phyloP scores from a whole-genome alignment of 1,284 basidiomycete genomes.

The Cryptococcus sp. region DNA sequence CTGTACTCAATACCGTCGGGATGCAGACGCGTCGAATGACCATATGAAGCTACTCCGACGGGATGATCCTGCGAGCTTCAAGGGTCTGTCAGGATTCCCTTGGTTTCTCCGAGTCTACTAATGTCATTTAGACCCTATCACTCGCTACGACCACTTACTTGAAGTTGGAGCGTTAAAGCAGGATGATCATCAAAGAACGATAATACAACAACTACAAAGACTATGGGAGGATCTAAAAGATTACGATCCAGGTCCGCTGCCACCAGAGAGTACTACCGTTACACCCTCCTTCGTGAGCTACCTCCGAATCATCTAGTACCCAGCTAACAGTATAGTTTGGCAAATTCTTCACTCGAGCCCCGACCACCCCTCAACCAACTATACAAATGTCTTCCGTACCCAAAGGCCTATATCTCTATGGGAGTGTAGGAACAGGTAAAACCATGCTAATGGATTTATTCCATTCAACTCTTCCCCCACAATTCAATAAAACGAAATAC shows the following conservation, averaged over 20 bases:
- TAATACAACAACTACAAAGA: constrained; percentile 74
- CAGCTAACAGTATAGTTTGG: constrained; percentile 51
- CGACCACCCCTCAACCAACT: constrained; percentile 41
- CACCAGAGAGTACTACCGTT: constrained; percentile 45
- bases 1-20: too few relatives aligned
- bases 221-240: constrained; percentile 67
- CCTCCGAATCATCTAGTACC: neutral
- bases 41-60: neutral
- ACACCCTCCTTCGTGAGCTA: constrained; percentile 27
- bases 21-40: too few relatives aligned
- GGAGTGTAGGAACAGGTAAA: constrained; percentile 90
- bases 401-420: constrained; percentile 91
- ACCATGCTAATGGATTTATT: constrained; percentile 99
- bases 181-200: constrained; percentile 78
- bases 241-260: constrained; percentile 67
- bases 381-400: constrained; percentile 56
- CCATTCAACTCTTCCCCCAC: constrained; percentile 77
- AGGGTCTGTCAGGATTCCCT: constrained; percentile 12
- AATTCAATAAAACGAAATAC: constrained; percentile 53
- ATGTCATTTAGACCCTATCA: constrained; percentile 34
- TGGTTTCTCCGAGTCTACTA: neutral
- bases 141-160: constrained; percentile 71
- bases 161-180: constrained; percentile 63
- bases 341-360: constrained; percentile 57
- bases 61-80: constrained; percentile 23